A percentile compares a stretch with the other conserved stretches of the same genome.
Evolutionary conservation across 345 rosid species (phyloP).

Genomic region (Aquilaria malaccensis): DNA sequence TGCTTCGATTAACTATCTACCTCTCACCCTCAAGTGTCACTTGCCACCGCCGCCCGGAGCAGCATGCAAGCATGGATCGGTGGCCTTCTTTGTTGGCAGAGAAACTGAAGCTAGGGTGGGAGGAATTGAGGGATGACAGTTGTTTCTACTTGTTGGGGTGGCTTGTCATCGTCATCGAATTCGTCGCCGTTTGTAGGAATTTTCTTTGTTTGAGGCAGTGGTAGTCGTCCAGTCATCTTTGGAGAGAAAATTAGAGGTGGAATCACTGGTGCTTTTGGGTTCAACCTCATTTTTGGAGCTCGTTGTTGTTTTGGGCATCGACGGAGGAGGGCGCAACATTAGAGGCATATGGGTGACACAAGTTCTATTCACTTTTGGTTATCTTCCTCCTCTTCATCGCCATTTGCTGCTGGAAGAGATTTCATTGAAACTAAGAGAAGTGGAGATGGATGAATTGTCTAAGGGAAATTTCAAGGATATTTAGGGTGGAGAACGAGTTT

Average conservation of each 20-base stretch:
- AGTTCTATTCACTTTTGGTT: background rate
- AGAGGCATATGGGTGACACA: background rate
- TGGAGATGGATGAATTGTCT: background rate
- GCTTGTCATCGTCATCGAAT: conserved; percentile 47
- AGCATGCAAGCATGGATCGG: background rate
- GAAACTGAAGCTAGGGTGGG: conserved; percentile 4
- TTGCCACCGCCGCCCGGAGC: too few relatives aligned
- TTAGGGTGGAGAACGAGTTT: too few relatives aligned
- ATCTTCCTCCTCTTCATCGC: conserved; percentile 27
- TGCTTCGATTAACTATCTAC: too few relatives aligned
- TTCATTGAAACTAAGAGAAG: conserved; percentile 28
- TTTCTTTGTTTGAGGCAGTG: conserved; percentile 57
- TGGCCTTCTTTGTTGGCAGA: conserved; percentile 6
- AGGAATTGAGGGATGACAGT: conserved; percentile 32
- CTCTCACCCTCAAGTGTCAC: too few relatives aligned
- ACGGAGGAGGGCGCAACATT: background rate
- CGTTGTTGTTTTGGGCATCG: background rate
- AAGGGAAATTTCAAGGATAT: background rate
- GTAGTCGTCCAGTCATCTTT: conserved; percentile 40
- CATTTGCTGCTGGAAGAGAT: conserved; percentile 33
- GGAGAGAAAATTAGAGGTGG: conserved; percentile 45
- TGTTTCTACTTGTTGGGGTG: conserved; percentile 60
- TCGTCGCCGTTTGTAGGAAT: conserved; percentile 28
- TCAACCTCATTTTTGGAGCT: background rate
- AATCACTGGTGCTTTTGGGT: conserved; percentile 15